Conservation (phyloP, 2,329 filamentous ascomycete genomes). For the Lachnellula cervina region DNA sequence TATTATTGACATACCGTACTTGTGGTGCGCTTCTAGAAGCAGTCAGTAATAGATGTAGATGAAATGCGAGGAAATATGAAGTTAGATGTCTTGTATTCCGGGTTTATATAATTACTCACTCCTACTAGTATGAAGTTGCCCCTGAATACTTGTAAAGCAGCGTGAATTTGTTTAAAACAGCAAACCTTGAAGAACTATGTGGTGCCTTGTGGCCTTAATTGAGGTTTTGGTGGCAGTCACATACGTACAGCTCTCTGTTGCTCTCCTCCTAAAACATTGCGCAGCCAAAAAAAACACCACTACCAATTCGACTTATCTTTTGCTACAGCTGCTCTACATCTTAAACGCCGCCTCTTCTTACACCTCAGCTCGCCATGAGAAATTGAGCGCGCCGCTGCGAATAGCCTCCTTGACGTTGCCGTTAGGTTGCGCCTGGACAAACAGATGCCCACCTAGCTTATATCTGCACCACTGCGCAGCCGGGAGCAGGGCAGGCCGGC, state of each 20-base stretch:
- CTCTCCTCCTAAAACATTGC: not conserved
- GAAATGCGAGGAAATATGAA: no score
- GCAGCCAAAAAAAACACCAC: not conserved
- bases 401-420: conserved; percentile 15
- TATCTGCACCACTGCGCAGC: conserved; percentile 5
- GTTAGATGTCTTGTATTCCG: no score
- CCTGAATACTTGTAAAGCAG: not conserved
- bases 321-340: conserved; percentile 6
- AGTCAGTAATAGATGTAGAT: no score
- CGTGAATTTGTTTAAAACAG: not conserved
- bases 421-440: conserved; percentile 18
- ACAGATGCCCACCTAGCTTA: conserved; percentile 20
- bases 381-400: conserved; percentile 17
- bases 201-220: conserved; percentile 1
- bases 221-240: not conserved
- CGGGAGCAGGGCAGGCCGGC: conserved; percentile 4
- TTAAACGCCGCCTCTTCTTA: not conserved
- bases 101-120: no score
- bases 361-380: conserved; percentile 5
- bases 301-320: not conserved
- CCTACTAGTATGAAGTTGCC: no score
- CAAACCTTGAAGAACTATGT: not conserved
- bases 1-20: no score
- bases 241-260: not conserved
- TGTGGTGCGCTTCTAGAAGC: no score